These are phyloP conservation scores for Ambrosia hybrid DNA, from an alignment of 140 eudicot species.

Conservation along the genomic window DNA sequence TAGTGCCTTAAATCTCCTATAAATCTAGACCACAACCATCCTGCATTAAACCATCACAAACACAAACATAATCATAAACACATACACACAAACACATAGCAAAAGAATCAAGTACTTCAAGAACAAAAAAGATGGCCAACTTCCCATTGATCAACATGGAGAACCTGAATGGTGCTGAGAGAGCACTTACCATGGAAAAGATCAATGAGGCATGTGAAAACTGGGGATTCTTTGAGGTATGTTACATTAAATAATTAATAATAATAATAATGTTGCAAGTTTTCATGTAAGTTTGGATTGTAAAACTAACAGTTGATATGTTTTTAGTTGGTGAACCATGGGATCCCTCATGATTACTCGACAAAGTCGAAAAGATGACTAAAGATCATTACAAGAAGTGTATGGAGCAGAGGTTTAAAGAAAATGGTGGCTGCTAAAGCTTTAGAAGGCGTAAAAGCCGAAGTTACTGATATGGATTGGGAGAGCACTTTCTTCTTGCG, in stretches of 20 bases:
- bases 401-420: conserved; percentile 62
- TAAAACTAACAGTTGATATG: not conserved
- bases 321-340: conserved; percentile 59
- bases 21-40: conserved; percentile 20
- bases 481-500: conserved; percentile 68
- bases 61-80: conserved; percentile 9
- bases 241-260: not conserved
- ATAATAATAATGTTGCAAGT: not conserved
- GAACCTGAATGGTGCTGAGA: conserved; percentile 55
- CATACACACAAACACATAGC: conserved; percentile 21
- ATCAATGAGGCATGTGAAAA: conserved; percentile 64
- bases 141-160: conserved; percentile 61
- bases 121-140: conserved; percentile 38
- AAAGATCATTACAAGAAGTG: conserved; percentile 61
- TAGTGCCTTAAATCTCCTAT: conserved; percentile 36
- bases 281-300: not conserved
- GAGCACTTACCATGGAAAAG: conserved; percentile 45
- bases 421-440: conserved; percentile 62
- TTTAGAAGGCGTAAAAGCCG: conserved; percentile 49
- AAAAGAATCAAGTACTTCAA: not conserved
- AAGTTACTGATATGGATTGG: conserved; percentile 58
- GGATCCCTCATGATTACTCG: conserved; percentile 51
- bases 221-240: conserved; percentile 75
- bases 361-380: conserved; percentile 57
- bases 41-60: conserved; percentile 26